Evolutionary conservation across 2,329 filamentous ascomycete species (phyloP).

Genomic region (Aspergillus neoniger): DNA sequence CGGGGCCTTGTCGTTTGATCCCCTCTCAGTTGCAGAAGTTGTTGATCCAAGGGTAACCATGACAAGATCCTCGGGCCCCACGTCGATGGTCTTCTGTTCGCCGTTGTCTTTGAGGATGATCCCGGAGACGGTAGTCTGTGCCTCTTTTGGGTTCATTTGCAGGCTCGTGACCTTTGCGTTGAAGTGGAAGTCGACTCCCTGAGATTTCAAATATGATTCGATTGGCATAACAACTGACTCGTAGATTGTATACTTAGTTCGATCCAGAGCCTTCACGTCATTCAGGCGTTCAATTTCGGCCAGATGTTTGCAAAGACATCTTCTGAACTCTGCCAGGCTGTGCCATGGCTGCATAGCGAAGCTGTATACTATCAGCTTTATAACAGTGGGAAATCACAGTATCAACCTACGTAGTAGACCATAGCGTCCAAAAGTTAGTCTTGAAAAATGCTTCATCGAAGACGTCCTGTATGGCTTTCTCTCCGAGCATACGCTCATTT

Average conservation of each 20-base stretch:
- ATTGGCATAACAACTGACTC: conserved; percentile 29
- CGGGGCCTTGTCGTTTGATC: conserved; percentile 31
- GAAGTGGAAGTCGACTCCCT: conserved; percentile 33
- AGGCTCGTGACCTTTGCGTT: conserved; percentile 25
- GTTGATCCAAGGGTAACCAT: conserved; percentile 45
- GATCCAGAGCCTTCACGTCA: conserved; percentile 23
- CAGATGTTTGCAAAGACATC: conserved; percentile 26
- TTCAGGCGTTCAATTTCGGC: conserved; percentile 26
- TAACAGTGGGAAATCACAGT: too few species aligned
- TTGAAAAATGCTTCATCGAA: conserved; percentile 24
- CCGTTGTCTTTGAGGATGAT: conserved; percentile 29
- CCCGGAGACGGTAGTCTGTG: conserved; percentile 32
- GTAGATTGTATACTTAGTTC: conserved; percentile 28
- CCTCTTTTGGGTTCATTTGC: conserved; percentile 21
- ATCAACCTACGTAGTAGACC: conserved; percentile 23
- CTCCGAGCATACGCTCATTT: conserved; percentile 26
- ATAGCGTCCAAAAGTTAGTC: conserved; percentile 27
- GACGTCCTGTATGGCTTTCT: conserved; percentile 34
- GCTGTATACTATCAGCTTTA: conserved; percentile 7
- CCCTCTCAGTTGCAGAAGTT: conserved; percentile 35
- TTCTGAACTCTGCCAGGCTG: conserved; percentile 26
- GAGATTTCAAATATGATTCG: conserved; percentile 24
- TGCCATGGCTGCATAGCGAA: conserved; percentile 28
- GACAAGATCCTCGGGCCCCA: conserved; percentile 38
- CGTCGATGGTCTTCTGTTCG: conserved; percentile 23